Percentiles rank a stretch among this genome's conserved stretches.
Evolutionary conservation across 1,139 yeast species (phyloP).

Genomic region (Yarrowia galli): DNA sequence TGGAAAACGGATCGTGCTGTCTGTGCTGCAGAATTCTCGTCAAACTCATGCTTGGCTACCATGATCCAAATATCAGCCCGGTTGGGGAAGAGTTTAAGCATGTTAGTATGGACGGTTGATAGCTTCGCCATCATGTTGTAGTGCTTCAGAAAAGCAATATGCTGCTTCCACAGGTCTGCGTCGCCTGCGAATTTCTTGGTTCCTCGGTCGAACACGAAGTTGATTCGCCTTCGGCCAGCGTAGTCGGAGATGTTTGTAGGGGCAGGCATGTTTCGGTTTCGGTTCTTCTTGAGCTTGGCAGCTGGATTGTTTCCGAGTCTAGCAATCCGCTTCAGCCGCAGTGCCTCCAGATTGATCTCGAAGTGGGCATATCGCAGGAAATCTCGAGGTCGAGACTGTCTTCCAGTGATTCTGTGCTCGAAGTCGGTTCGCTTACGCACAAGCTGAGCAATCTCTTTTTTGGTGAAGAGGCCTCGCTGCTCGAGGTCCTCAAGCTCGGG

Average conservation of each 20-base stretch:
- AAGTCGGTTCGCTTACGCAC: slow-evolving; percentile 95
- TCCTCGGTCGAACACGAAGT: slow-evolving; percentile 85
- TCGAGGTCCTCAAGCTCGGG: slow-evolving; percentile 93
- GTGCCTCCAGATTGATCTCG: slow-evolving; percentile 79
- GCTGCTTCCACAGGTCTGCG: slow-evolving; percentile 77
- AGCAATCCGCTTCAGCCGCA: slow-evolving; percentile 73
- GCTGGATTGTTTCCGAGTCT: slow-evolving; percentile 57
- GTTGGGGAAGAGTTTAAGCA: slow-evolving; percentile 88
- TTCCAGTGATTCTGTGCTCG: slow-evolving; percentile 86
- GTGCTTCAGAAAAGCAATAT: slow-evolving; percentile 74
- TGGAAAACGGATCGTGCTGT: slow-evolving; percentile 90
- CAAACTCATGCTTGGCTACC: slow-evolving; percentile 94
- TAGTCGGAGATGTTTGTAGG: slow-evolving; percentile 67
- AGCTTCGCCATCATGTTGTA: slow-evolving; percentile 79
- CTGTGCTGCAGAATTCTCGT: slow-evolving; percentile 83
- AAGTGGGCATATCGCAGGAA: slow-evolving; percentile 80
- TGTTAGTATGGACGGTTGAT: slow-evolving; percentile 79
- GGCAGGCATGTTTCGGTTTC: slow-evolving; percentile 48
- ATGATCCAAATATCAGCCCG: slow-evolving; percentile 91
- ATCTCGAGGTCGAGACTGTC: slow-evolving; percentile 83
- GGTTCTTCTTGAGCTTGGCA: slow-evolving; percentile 43
- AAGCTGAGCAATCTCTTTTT: slow-evolving; percentile 78
- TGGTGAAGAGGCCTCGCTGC: slow-evolving; percentile 73
- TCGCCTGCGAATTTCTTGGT: slow-evolving; percentile 81
- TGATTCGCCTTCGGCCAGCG: slow-evolving; percentile 83